phyloP scores from a whole-genome alignment of 805 yeast species.

The Candida wancherniae region DNA sequence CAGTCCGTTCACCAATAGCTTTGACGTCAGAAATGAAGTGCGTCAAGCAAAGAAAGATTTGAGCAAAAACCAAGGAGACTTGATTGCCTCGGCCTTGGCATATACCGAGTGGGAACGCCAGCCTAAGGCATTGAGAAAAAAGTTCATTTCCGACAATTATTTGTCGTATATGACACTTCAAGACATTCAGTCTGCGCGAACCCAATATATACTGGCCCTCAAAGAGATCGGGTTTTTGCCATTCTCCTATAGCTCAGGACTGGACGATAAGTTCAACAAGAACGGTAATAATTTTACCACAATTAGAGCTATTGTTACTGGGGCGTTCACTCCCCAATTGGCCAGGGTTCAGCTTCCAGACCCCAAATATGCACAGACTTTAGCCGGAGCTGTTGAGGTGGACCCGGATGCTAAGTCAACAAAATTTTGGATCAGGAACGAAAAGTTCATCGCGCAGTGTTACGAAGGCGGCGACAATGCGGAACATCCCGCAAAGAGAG shows the following conservation, averaged over 20 bases:
- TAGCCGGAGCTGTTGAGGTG: slow-evolving; percentile 77
- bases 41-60: slow-evolving; percentile 41
- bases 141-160: slow-evolving; percentile 51
- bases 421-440: slow-evolving; percentile 69
- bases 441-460: slow-evolving; percentile 34
- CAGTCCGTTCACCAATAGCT: slow-evolving; percentile 61
- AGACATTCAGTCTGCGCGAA: slow-evolving; percentile 66
- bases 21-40: slow-evolving; percentile 61
- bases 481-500: slow-evolving; percentile 56
- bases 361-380: slow-evolving; percentile 62
- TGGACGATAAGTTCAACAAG: slow-evolving; percentile 37
- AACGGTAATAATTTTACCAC: slow-evolving; percentile 49
- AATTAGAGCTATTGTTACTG: slow-evolving; percentile 65
- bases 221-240: slow-evolving; percentile 78
- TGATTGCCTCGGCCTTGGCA: slow-evolving; percentile 61
- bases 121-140: slow-evolving; percentile 20
- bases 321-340: slow-evolving; percentile 77
- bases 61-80: slow-evolving; percentile 60
- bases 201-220: slow-evolving; percentile 65
- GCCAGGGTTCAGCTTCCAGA: slow-evolving; percentile 82
- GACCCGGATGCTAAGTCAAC: slow-evolving; percentile 77
- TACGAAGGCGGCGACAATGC: slow-evolving; percentile 7
- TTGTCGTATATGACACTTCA: slow-evolving; percentile 61
- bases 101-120: slow-evolving; percentile 45
- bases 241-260: slow-evolving; percentile 34